Evolutionary conservation across 1,284 basidiomycete species (phyloP).

Genomic region (Ceratobasidium papillatum): DNA sequence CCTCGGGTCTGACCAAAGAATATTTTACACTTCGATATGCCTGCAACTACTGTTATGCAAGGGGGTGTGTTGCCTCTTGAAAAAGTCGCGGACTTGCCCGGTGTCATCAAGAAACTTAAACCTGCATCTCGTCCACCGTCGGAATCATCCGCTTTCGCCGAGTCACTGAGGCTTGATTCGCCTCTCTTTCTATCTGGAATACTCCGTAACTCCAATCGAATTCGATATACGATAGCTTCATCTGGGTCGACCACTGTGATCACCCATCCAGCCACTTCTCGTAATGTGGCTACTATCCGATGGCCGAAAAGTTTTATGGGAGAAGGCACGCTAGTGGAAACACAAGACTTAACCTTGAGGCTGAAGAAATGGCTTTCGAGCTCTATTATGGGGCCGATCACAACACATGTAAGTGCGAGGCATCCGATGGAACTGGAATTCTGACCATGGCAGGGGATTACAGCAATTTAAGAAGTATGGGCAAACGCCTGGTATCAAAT

Average conservation of each 20-base stretch:
- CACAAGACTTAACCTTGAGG: neutral
- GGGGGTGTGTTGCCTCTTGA: conserved; percentile 16
- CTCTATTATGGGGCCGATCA: neutral
- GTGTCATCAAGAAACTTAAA: conserved; percentile 1
- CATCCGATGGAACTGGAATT: neutral
- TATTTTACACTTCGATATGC: neutral
- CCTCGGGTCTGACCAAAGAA: no score
- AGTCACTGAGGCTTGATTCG: conserved; percentile 10
- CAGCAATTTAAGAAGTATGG: conserved; percentile 27
- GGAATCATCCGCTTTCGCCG: neutral
- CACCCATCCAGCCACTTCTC: conserved; percentile 3
- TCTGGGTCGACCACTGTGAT: conserved; percentile 1
- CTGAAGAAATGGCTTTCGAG: conserved; percentile 2
- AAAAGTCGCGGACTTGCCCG: neutral
- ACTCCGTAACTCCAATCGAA: neutral
- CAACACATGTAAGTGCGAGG: neutral
- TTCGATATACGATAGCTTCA: conserved; percentile 17
- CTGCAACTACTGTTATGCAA: conserved; percentile 21
- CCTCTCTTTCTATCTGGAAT: conserved; percentile 16
- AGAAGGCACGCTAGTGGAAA: neutral
- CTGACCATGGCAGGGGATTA: neutral
- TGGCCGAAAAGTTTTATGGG: neutral
- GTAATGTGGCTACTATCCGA: conserved; percentile 3
- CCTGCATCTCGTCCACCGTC: neutral
- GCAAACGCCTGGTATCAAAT: conserved; percentile 10